Conservation (phyloP, 495 filamentous ascomycete genomes). For the Neurospora sp. region DNA sequence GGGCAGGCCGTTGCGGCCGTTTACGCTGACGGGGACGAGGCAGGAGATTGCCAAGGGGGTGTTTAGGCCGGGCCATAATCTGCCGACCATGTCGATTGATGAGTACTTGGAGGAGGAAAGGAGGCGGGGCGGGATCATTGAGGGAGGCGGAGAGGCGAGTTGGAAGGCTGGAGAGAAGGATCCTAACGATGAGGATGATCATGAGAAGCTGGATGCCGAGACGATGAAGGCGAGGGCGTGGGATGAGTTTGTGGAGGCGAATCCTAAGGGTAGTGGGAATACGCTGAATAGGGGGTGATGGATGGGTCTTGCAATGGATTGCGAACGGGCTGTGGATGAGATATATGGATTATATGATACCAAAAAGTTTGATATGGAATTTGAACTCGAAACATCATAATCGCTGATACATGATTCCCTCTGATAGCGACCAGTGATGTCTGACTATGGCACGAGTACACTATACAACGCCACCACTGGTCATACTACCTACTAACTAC, state of each 20-base stretch:
- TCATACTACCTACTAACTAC: not conserved
- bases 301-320: not conserved
- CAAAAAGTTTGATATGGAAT: not conserved
- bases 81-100: constrained; percentile 96
- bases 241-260: constrained; percentile 91
- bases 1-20: constrained; percentile 84
- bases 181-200: constrained; percentile 79
- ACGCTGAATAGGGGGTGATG: constrained; percentile 69
- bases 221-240: constrained; percentile 89
- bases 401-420: not conserved
- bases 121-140: constrained; percentile 75
- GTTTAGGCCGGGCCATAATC: constrained; percentile 80
- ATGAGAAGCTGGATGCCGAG: constrained; percentile 74
- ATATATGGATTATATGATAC: not conserved
- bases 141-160: constrained; percentile 79
- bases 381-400: not conserved
- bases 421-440: not conserved
- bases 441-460: not conserved
- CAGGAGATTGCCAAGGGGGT: constrained; percentile 72
- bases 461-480: not conserved
- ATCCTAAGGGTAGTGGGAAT: constrained; percentile 79
- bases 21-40: constrained; percentile 72
- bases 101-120: constrained; percentile 94
- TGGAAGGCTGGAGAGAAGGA: constrained; percentile 36
- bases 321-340: not conserved